These are phyloP conservation scores for Debaryomyces nepalensis DNA, from an alignment of 1,139 yeast genomes.

Conservation along the genomic window DNA sequence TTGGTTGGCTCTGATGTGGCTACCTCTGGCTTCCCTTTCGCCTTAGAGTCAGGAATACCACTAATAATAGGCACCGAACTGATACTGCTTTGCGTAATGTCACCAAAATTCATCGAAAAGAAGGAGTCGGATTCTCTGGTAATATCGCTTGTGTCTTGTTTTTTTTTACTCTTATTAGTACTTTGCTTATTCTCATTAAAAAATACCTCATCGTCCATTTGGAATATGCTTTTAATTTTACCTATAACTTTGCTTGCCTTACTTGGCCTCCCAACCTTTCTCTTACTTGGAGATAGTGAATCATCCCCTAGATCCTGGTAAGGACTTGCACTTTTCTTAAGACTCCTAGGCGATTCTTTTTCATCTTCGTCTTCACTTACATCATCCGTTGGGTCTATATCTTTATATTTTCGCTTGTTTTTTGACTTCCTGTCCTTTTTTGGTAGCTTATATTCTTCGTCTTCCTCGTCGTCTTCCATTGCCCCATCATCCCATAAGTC, in stretches of 20 bases:
- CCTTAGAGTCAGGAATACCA: constrained; percentile 29
- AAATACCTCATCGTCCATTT: constrained; percentile 33
- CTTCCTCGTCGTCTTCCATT: constrained; percentile 10
- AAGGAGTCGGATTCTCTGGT: constrained; percentile 9
- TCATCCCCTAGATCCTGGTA: constrained; percentile 2
- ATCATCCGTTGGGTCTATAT: constrained; percentile 18
- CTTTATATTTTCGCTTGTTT: constrained; percentile 9
- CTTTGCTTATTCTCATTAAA: constrained; percentile 24
- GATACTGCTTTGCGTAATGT: constrained; percentile 17
- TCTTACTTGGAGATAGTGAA: constrained; percentile 8
- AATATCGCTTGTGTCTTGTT: background rate
- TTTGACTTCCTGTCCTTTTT: constrained; percentile 8
- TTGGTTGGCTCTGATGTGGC: constrained; percentile 15
- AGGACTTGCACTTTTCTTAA: background rate
- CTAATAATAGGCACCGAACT: constrained; percentile 32
- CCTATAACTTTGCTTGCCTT: constrained; percentile 39
- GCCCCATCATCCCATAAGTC: constrained; percentile 4
- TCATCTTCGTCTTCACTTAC: constrained; percentile 11
- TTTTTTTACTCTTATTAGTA: constrained; percentile 9
- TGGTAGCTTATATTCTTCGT: constrained; percentile 13
- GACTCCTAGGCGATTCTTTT: constrained; percentile 3
- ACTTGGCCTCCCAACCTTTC: constrained; percentile 39
- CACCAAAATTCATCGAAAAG: constrained; percentile 16
- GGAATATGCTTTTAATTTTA: constrained; percentile 42
- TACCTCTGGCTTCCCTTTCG: constrained; percentile 12